A percentile compares a stretch with the other conserved stretches of the same genome.
These are phyloP conservation scores for Eimeria tenella DNA, from an alignment of 169 alveolate species.

Conservation along the genomic window DNA sequence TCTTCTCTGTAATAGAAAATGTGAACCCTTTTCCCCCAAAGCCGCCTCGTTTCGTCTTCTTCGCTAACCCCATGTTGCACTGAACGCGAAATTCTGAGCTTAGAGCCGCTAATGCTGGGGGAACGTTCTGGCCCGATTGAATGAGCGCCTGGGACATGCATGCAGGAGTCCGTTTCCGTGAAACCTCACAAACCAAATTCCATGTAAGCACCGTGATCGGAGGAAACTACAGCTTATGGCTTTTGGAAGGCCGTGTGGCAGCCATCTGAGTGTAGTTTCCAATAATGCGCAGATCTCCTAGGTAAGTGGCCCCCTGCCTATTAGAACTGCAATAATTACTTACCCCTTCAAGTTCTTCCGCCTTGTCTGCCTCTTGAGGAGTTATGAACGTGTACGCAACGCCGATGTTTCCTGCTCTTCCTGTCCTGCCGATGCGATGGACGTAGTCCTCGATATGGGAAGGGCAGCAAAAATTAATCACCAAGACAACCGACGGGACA, in stretches of 20 bases:
- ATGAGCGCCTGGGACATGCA: conserved; percentile 82
- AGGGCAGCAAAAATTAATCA: conserved; percentile 98
- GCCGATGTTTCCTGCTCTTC: conserved; percentile 99
- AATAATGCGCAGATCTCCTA: neutral
- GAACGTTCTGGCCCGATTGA: conserved; percentile 91
- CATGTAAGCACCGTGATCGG: too few relatives aligned
- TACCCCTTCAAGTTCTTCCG: conserved; percentile 96
- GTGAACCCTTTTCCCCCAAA: conserved; percentile 97
- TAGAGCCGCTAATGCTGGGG: conserved; percentile 89
- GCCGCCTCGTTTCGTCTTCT: conserved; percentile 93
- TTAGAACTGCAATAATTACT: neutral
- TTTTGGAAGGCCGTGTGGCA: neutral
- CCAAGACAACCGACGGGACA: conserved; percentile 95
- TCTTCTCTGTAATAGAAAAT: conserved; percentile 94
- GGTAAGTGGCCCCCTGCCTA: neutral
- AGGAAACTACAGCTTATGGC: too few relatives aligned
- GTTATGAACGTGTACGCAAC: conserved; percentile 97
- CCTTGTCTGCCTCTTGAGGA: conserved; percentile 94
- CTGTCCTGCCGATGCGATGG: conserved; percentile 99
- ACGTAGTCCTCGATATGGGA: conserved; percentile 99
- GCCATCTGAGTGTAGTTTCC: neutral
- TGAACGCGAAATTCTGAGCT: conserved; percentile 87
- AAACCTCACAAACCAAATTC: neutral
- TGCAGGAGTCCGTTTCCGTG: neutral
- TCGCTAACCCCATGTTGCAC: conserved; percentile 86